Base-by-base conservation (phyloP, 2,329 filamentous ascomycete genomes). In the Xylaria multiplex region DNA sequence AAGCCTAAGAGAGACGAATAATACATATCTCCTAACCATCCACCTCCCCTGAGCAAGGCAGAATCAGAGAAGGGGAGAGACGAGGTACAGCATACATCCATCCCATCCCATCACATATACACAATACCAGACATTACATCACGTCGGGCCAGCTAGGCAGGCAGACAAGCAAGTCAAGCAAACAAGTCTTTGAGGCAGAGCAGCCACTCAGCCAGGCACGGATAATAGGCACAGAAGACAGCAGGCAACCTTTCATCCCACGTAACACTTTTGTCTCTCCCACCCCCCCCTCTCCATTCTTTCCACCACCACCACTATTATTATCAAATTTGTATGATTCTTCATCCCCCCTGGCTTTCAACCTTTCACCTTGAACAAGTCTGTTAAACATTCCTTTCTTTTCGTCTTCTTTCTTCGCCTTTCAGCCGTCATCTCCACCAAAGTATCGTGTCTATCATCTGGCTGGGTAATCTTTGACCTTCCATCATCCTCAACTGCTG, bases 361-460 rank as follows among this genome's bases (percentile, higher is more conserved):
- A n/a, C 24, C 5, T 16, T 5, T 43, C 11, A 55, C 35, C 49
- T 37, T 19, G 19, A 54, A 54, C 52, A 54, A 42, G 37, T 14
- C 32, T 13, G 40, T 32, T 22, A 43, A 43, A n/a, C 14, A 30
- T 61, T 24, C 27, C 40, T 37, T 55, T 53, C 55, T 52, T 42
- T 43, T 46, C 42, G 13, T 32, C 63, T 60, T 69, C 65, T 50
- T 65, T 52, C 62, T 68, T 50, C 55, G 40, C 55, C 64, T 54
- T 60, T 63, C 68, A 58, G 59, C 57, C 48, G 19, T 52, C 19
- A 46, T 42, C 52, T 64, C 63, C 66, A 58, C 57, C 67, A 63
- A 32, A 27, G 27, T 9, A 37, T 37, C 35, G 2, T 13, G 8
- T 9, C 62, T 58, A 60, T 64, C 68, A 56, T 57, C 64, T 68